Base-by-base conservation (phyloP, 78 protist species). In the Dictyostelium citrinum region DNA sequence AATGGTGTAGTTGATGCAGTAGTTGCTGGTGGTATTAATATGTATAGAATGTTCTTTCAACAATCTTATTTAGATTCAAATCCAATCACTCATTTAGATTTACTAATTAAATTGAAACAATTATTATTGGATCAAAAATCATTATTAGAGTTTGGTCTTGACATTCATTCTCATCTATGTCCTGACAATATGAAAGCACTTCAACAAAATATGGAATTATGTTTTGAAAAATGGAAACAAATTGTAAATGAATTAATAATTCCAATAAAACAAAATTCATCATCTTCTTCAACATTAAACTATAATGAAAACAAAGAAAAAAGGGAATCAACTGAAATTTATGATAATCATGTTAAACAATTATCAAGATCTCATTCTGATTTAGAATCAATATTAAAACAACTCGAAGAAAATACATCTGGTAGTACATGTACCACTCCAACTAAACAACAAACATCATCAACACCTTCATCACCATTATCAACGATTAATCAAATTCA, bases 1-100 rank as follows among this genome's bases (percentile, higher is more conserved):
- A 74, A 91, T 45, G 95, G 95, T 51, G 95, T 91, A 4, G 90
- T 91, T 0, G 95, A 91, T 82, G 95, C 95, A 9, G 95, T 81
- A 1, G 95, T 91, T 17, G 51, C 90, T 61, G 95, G 95, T 81
- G 95, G 95, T 33, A 81, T 91, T 6, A 82, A 67, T 37, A 91
- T 91, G 95, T 91, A 83, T 49, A 70, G 90, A 49, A 78, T 77
- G 27, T 91, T 91, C 58, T 80, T 91, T 27, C 37, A 64, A 12
- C 45, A 67, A 7, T 45, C 77, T 8, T 91, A 80, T 45, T 3
- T 91, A 11, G 46, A 82, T 3, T 82, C 83, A 45, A 91, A 91
- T 60, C 20, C 74, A 39, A 55, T 55, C n/a, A 31, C 35, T 11
- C 91, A 91, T 35, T 43, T 55, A 4, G 71, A 49, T 8, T 61